Percentiles rank a stretch among this genome's conserved stretches.
Conservation (phyloP, 2,329 filamentous ascomycete species). For the Emergomyces orientalis region DNA sequence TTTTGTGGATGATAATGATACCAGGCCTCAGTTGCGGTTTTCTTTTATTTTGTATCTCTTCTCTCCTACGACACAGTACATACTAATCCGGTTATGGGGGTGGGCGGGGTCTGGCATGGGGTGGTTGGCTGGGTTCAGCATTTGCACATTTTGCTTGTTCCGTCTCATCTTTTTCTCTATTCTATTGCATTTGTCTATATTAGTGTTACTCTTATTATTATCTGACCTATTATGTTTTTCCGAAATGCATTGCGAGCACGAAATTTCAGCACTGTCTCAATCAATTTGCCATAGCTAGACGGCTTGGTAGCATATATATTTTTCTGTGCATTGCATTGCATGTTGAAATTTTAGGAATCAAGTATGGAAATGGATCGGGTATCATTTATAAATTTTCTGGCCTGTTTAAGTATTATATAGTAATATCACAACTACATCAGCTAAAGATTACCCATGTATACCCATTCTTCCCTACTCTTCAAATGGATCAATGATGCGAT, state of each 20-base stretch:
- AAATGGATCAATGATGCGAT: too few species aligned
- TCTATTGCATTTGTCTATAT: neutral
- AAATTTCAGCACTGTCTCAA: neutral
- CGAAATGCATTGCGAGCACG: neutral
- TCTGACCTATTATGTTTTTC: too few species aligned
- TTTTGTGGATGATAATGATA: constrained; percentile 6
- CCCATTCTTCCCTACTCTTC: too few species aligned
- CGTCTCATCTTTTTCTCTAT: neutral
- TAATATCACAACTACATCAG: too few species aligned
- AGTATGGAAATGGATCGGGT: neutral
- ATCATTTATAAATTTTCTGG: too few species aligned
- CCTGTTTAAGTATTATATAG: neutral
- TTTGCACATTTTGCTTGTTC: neutral
- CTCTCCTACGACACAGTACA: neutral
- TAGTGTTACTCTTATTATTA: neutral
- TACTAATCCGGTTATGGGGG: neutral
- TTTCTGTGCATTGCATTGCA: too few species aligned
- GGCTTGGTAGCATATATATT: too few species aligned
- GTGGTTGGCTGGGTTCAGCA: neutral
- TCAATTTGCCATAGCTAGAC: too few species aligned
- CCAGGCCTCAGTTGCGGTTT: neutral
- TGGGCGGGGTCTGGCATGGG: neutral
- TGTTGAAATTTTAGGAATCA: too few species aligned
- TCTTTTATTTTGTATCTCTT: neutral
- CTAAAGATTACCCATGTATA: too few species aligned